phyloP scores from a whole-genome alignment of 805 yeast species.

The Osmozyma mogii region DNA sequence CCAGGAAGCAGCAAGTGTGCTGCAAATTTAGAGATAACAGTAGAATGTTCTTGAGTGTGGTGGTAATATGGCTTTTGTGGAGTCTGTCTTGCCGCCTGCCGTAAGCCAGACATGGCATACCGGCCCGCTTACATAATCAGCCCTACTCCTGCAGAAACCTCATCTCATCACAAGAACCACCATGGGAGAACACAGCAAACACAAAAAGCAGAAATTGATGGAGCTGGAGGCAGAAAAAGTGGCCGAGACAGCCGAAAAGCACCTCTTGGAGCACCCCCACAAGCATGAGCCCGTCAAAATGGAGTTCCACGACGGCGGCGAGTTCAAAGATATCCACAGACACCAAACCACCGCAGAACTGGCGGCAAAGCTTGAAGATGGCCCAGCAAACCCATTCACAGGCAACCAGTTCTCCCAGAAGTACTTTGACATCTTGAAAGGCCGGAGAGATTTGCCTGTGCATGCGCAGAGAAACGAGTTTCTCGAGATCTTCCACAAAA shows the following conservation, averaged over 20 bases:
- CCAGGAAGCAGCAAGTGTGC: no score
- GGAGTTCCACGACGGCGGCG: slow-evolving; percentile 59
- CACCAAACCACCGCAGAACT: slow-evolving; percentile 60
- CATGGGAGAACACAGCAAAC: slow-evolving; percentile 12
- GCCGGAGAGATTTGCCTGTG: slow-evolving; percentile 84
- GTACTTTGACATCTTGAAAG: slow-evolving; percentile 70
- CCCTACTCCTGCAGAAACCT: neutral
- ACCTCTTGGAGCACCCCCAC: slow-evolving; percentile 42
- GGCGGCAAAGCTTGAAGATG: slow-evolving; percentile 53
- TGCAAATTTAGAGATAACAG: no score
- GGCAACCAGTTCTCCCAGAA: slow-evolving; percentile 53
- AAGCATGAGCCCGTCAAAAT: slow-evolving; percentile 25
- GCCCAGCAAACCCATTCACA: slow-evolving; percentile 69
- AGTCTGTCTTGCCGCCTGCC: no score
- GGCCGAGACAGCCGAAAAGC: slow-evolving; percentile 61
- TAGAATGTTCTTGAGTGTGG: no score
- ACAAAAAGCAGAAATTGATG: slow-evolving; percentile 36
- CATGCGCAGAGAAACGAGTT: slow-evolving; percentile 91
- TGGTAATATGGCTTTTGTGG: no score
- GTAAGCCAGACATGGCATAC: no score
- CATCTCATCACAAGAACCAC: neutral
- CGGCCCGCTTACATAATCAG: no score
- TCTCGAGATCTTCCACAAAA: slow-evolving; percentile 68
- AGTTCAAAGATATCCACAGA: slow-evolving; percentile 46
- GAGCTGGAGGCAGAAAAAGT: slow-evolving; percentile 54